Conservation (phyloP, 495 filamentous ascomycete species). For the Hyaloscypha bicolor region DNA sequence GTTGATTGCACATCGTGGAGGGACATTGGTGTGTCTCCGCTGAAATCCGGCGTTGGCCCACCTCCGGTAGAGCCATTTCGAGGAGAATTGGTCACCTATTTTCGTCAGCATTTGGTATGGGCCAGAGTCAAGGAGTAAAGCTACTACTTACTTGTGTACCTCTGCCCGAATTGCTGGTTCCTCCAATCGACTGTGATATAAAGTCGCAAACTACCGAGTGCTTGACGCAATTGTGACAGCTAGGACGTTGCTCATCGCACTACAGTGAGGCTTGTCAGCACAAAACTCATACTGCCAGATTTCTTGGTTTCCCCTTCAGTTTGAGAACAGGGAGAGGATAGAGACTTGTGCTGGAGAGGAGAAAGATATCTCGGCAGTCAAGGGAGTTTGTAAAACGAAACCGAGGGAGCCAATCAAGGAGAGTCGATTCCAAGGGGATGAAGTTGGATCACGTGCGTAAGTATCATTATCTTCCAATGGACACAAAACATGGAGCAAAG, state of each 20-base stretch:
- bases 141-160: background rate
- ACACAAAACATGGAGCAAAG: background rate
- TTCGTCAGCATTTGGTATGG: background rate
- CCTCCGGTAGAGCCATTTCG: background rate
- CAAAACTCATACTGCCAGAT: background rate
- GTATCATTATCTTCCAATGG: background rate
- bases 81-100: background rate
- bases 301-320: background rate
- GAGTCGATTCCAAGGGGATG: background rate
- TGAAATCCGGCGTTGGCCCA: background rate
- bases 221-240: constrained; percentile 45
- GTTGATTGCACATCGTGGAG: background rate
- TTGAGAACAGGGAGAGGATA: background rate
- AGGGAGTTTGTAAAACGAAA: background rate
- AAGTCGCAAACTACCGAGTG: constrained; percentile 45
- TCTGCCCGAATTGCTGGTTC: background rate
- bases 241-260: constrained; percentile 48
- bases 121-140: background rate
- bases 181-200: constrained; percentile 6
- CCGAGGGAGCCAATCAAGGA: background rate
- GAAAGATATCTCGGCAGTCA: background rate
- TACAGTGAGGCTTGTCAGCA: constrained; percentile 12
- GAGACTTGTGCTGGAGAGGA: background rate
- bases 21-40: background rate
- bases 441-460: background rate